Percentiles rank a stretch among this genome's conserved stretches.
Conservation (phyloP, 2,329 filamentous ascomycete species). For the Fusarium cicatricum region DNA sequence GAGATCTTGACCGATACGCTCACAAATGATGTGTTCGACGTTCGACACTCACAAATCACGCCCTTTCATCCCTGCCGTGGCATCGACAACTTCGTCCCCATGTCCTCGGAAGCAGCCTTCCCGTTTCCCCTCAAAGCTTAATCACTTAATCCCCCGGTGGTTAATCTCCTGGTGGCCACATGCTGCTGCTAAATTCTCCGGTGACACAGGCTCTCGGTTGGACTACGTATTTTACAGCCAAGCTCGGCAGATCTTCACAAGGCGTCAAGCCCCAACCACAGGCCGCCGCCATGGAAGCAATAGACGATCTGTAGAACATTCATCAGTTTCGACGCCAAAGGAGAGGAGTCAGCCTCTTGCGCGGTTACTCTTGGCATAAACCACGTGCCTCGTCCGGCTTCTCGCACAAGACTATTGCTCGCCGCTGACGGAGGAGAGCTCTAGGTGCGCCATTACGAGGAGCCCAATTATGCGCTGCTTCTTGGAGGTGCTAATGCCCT, state of each 20-base stretch:
- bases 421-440: background rate
- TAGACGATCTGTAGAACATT: background rate
- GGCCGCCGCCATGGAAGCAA: background rate
- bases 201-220: background rate
- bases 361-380: background rate
- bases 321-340: background rate
- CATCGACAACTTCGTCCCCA: background rate
- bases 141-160: background rate
- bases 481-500: background rate
- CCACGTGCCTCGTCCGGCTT: background rate
- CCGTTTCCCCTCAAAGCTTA: conserved; percentile 8
- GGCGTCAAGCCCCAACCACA: background rate
- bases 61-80: background rate
- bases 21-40: background rate
- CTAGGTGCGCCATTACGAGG: background rate
- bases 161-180: background rate
- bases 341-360: background rate
- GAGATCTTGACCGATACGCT: conserved; percentile 2
- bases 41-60: background rate
- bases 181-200: background rate
- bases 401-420: conserved; percentile 5
- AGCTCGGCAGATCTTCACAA: background rate
- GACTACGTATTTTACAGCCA: background rate
- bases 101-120: background rate
- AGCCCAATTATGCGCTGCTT: background rate